Conservation (phyloP, 441 rosid genomes). For the Breynia disticha region DNA sequence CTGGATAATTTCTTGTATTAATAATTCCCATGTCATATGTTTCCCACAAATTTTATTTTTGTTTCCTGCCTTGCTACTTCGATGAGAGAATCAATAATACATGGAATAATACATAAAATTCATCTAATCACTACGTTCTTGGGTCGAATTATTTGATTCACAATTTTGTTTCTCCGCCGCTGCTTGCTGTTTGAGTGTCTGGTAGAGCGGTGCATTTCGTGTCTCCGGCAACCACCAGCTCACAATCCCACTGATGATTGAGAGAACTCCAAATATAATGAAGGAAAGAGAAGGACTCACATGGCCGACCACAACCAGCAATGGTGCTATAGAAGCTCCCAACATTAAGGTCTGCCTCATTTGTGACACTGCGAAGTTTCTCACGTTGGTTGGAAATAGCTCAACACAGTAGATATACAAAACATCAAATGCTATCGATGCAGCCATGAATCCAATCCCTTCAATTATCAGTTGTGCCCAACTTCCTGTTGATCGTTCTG, state of each 20-base stretch:
- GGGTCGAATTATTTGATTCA: constrained; percentile 9
- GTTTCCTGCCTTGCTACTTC: too few species aligned
- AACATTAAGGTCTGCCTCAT: constrained; percentile 54
- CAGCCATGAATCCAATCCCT: constrained; percentile 1
- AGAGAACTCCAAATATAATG: constrained; percentile 32
- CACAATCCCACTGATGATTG: constrained; percentile 42
- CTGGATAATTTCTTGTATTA: too few species aligned
- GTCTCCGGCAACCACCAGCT: constrained; percentile 55
- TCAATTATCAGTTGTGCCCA: too few species aligned
- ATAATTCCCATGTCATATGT: too few species aligned
- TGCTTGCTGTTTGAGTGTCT: constrained; percentile 48
- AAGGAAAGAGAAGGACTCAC: constrained; percentile 40
- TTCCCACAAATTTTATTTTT: too few species aligned
- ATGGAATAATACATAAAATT: too few species aligned
- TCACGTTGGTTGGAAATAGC: constrained; percentile 58
- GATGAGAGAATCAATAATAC: too few species aligned
- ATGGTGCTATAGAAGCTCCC: constrained; percentile 59
- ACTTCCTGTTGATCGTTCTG: not conserved
- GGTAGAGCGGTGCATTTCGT: constrained; percentile 48
- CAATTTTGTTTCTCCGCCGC: constrained; percentile 28
- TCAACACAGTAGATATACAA: constrained; percentile 45
- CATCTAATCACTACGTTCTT: not conserved
- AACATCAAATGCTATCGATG: constrained; percentile 44
- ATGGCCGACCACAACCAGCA: constrained; percentile 49
- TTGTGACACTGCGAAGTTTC: constrained; percentile 52